phyloP scores from a whole-genome alignment of 129 eudicot genomes.

The Logfia minima region DNA sequence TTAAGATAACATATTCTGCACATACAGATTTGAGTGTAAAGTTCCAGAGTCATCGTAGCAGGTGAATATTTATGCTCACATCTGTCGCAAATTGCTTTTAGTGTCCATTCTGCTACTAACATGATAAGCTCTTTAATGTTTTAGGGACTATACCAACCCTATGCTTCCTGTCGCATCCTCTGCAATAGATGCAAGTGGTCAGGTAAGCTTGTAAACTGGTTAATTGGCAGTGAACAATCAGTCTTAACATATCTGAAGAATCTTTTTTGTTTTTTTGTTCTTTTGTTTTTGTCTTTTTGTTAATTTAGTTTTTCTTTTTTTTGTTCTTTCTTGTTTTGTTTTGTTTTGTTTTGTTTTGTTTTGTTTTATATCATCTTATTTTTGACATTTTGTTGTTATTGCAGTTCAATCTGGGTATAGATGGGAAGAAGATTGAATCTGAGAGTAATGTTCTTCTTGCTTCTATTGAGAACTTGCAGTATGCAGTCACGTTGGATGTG shows the following conservation, averaged over 20 bases:
- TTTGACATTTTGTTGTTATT: slow-evolving; percentile 4
- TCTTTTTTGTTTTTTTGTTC: too few relatives aligned
- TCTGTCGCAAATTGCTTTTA: background rate
- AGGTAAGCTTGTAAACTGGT: slow-evolving; percentile 45
- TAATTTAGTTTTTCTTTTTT: background rate
- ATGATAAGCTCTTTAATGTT: slow-evolving; percentile 15
- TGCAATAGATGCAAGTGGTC: slow-evolving; percentile 92
- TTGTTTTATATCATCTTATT: background rate
- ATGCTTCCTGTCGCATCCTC: slow-evolving; percentile 92
- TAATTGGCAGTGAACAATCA: background rate
- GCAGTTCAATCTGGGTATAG: slow-evolving; percentile 76
- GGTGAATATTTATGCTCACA: slow-evolving; percentile 39
- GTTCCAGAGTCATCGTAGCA: slow-evolving; percentile 96
- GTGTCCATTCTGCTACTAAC: background rate
- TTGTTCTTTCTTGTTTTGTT: too few relatives aligned
- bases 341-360: background rate
- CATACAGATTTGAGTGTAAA: slow-evolving; percentile 95
- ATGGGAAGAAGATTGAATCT: slow-evolving; percentile 89
- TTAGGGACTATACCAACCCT: slow-evolving; percentile 95
- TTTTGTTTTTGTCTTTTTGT: background rate
- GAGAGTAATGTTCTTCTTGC: slow-evolving; percentile 99
- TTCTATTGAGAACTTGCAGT: slow-evolving; percentile 95
- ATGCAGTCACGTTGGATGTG: slow-evolving; percentile 91
- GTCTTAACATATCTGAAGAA: background rate
- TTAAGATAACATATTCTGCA: slow-evolving; percentile 86